phyloP scores from a whole-genome alignment of 1,284 basidiomycete species.

The Heterobasidion annosum region DNA sequence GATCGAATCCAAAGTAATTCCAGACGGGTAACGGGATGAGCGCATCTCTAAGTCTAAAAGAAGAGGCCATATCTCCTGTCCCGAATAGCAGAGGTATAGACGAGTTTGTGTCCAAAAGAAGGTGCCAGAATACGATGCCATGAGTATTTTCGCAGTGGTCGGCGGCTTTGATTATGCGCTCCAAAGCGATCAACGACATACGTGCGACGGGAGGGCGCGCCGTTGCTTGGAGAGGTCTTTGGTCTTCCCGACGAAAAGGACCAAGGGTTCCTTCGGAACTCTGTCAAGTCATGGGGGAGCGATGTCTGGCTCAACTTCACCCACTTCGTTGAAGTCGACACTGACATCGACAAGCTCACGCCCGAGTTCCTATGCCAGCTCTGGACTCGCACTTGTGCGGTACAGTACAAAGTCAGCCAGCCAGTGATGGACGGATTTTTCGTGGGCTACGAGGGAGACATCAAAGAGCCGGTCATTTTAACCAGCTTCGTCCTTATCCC shows the following conservation, averaged over 20 bases:
- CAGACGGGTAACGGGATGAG: background rate
- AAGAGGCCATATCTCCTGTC: background rate
- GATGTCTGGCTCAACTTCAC: background rate
- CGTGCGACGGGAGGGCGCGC: background rate
- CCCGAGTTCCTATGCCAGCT: background rate
- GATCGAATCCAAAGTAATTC: background rate
- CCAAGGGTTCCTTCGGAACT: background rate
- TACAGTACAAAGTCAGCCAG: background rate
- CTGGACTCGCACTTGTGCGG: background rate
- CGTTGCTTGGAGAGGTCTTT: background rate
- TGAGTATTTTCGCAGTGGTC: background rate
- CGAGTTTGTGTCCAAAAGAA: background rate
- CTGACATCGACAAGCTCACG: background rate
- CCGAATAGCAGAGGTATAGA: background rate
- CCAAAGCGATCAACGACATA: background rate
- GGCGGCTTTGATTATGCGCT: background rate
- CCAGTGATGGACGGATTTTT: background rate
- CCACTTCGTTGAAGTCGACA: background rate
- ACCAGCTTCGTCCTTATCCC: background rate
- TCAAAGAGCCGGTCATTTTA: background rate
- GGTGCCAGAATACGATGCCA: background rate
- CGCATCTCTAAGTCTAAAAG: background rate
- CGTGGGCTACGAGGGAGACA: background rate
- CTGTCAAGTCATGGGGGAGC: background rate
- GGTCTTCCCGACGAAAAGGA: background rate